Evolutionary conservation across 805 yeast species (phyloP), one percentile per base, ranked within the genome.

Genomic region (Zygotorulaspora sp.): DNA sequence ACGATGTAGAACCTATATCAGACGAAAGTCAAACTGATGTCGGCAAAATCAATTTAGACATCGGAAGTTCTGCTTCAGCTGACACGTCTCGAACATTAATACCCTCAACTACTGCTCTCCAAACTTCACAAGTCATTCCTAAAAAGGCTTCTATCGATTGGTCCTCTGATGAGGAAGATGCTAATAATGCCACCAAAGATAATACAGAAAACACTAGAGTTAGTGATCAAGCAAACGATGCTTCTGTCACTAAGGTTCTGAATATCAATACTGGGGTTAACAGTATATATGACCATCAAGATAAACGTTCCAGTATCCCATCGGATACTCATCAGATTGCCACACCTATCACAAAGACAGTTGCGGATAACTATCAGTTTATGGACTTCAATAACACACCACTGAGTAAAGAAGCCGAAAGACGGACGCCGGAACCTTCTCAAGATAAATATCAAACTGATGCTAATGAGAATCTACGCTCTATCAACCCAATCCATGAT

Each of bases 121-220:
- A 78, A 45, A 61, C 83, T 9, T 74, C 83, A 5, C 77, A 81
- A 3, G 80, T 90, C 3, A 77, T 83, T n/a, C 96, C 97, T 0
- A 74, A 82, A 18, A 86, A 83, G 58, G 85, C 96, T 0, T 77
- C 81, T 29, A 70, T 90, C 57, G 80, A 89, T 3, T 92, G 96
- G 88, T 82, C 90, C 11, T 82, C 88, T 37, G 95, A 83, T 48
- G 95, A 83, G 44, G 92, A 81, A 32, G 54, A 47, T 12, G 49
- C 36, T 14, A 38, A 35, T 8, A 40, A 36, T 1, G 28, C 39
- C 19, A 15, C 21, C 27, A 31, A 39, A 18, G 15, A 12, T 26
- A 17, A 26, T 26, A 26, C 30, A 17, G 30, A 14, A 5, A n/a
- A 12, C 4, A 9, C 5, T 9, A 26, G 4, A 4, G 10, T n/a